phyloP scores from a whole-genome alignment of 768 basidiomycete species.

The Hygrocybe coccinea region DNA sequence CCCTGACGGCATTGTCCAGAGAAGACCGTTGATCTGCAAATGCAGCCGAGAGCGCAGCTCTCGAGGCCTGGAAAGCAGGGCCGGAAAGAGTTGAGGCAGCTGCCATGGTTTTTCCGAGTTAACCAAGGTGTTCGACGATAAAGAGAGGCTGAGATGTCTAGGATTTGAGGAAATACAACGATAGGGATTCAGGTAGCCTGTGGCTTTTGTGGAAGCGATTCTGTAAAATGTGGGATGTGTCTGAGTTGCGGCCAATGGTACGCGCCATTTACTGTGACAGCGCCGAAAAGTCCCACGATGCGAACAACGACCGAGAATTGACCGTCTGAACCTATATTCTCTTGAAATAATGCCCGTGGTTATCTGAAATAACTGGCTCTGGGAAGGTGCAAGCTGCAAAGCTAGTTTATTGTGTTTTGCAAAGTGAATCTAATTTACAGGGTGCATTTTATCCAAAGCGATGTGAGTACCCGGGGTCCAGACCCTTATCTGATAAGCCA shows the following conservation, averaged over 20 bases:
- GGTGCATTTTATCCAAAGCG: background rate
- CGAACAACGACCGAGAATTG: no score
- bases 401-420: no score
- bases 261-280: no score
- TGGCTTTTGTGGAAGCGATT: no score
- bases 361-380: no score
- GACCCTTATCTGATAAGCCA: slow-evolving; percentile 34
- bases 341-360: no score
- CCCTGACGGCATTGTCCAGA: slow-evolving; percentile 28
- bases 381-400: no score
- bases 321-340: no score
- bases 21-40: slow-evolving; percentile 50
- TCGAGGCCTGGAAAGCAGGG: slow-evolving; percentile 70
- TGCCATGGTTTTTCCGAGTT: slow-evolving; percentile 18
- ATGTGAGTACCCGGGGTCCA: background rate
- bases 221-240: no score
- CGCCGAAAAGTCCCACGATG: no score
- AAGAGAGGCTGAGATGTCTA: slow-evolving; percentile 9
- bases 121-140: slow-evolving; percentile 3
- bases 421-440: no score
- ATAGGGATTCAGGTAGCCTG: background rate
- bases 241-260: no score
- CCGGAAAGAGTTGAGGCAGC: slow-evolving; percentile 51
- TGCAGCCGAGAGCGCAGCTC: slow-evolving; percentile 72
- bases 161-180: background rate